Evolutionary conservation across 305 asterid genomes (phyloP).

Genomic region (Fraxinus latifolia): DNA sequence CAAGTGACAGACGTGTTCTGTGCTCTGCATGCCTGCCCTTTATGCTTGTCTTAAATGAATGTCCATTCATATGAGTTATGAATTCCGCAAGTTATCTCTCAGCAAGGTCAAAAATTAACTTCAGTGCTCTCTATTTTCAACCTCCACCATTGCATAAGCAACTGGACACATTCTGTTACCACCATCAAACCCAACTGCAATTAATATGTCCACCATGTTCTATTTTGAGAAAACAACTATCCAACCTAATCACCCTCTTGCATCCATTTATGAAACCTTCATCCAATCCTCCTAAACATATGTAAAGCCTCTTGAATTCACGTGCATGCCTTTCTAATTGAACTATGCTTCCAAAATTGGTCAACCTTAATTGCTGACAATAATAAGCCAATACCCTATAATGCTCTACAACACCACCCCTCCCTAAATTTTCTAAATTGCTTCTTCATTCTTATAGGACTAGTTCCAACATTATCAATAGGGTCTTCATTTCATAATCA

Average conservation of each 20-base stretch:
- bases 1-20: not conserved
- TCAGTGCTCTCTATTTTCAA: not conserved
- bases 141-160: not conserved
- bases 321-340: not conserved
- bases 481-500: not conserved
- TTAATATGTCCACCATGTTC: not conserved
- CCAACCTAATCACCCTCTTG: not conserved
- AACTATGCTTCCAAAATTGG: not conserved
- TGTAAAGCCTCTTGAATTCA: not conserved
- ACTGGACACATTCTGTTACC: not conserved
- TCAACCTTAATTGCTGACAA: not conserved
- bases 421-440: no score
- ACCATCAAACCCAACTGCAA: not conserved
- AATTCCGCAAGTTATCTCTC: not conserved
- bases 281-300: not conserved
- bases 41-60: not conserved
- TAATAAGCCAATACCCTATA: not conserved
- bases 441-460: not conserved
- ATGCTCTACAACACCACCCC: not conserved
- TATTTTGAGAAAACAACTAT: not conserved
- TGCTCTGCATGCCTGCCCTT: not conserved
- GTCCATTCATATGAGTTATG: not conserved
- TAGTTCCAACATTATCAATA: not conserved
- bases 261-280: not conserved
- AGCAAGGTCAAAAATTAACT: not conserved